phyloP scores from a whole-genome alignment of 805 yeast species.

The Torulaspora delbrueckii region DNA sequence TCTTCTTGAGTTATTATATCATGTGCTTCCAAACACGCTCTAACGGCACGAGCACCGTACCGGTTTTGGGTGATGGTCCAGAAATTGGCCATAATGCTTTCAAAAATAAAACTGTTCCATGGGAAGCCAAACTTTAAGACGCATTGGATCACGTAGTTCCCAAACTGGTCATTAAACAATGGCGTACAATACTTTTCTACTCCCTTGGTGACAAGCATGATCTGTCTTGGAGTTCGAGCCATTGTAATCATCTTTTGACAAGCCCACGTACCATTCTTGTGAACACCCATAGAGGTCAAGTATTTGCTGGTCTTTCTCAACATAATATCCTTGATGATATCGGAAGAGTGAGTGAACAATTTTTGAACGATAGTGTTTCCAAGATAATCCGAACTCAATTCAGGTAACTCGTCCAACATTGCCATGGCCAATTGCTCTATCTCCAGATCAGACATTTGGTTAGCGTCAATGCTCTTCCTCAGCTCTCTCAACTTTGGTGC shows the following conservation, averaged over 20 bases:
- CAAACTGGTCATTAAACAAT: conserved; percentile 90
- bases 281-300: conserved; percentile 87
- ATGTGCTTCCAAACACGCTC: conserved; percentile 86
- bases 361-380: conserved; percentile 97
- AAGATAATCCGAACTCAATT: conserved; percentile 82
- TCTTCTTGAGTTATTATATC: conserved; percentile 59
- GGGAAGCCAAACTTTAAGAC: conserved; percentile 87
- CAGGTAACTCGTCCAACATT: conserved; percentile 85
- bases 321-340: conserved; percentile 73
- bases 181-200: conserved; percentile 79
- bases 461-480: conserved; percentile 64
- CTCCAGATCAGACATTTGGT: conserved; percentile 50
- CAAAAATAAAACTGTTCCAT: conserved; percentile 84
- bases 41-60: conserved; percentile 90
- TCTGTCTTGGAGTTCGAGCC: conserved; percentile 58
- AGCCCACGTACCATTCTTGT: conserved; percentile 99
- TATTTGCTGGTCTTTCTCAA: conserved; percentile 70
- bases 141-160: conserved; percentile 93
- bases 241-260: conserved; percentile 90
- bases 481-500: conserved; percentile 85
- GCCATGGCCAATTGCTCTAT: conserved; percentile 77
- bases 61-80: conserved; percentile 79
- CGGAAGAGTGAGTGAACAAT: conserved; percentile 66
- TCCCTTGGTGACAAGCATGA: conserved; percentile 59
- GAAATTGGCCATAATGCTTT: conserved; percentile 71